Evolutionary conservation across 345 rosid genomes (phyloP).

Genomic region (Lenwebbia sp.): DNA sequence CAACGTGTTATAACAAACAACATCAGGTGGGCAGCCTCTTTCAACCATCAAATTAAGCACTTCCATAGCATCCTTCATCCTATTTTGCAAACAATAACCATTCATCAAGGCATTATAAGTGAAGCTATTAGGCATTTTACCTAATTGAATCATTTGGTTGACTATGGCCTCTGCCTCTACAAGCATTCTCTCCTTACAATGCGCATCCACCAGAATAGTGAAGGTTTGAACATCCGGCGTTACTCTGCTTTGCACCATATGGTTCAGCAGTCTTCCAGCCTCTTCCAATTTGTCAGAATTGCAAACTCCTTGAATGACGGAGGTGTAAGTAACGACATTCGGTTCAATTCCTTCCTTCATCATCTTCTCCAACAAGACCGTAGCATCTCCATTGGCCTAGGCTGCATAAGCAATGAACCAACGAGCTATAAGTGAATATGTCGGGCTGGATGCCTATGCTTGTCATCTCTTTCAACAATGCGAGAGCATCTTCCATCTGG

Average conservation of each 20-base stretch:
- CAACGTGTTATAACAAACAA: too few relatives aligned
- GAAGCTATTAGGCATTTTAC: background rate
- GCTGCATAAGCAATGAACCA: background rate
- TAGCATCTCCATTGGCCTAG: too few relatives aligned
- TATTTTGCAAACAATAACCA: background rate
- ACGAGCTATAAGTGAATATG: background rate
- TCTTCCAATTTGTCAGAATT: background rate
- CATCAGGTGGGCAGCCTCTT: too few relatives aligned
- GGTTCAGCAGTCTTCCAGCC: background rate
- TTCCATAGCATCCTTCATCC: background rate
- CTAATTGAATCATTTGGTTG: background rate
- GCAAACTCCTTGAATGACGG: background rate
- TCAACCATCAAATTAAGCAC: background rate
- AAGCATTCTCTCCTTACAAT: background rate
- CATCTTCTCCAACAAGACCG: background rate
- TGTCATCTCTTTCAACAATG: background rate
- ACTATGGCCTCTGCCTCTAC: background rate
- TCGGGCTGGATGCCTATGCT: background rate
- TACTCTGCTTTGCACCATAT: background rate
- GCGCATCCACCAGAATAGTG: background rate
- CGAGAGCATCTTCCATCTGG: background rate
- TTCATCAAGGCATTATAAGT: background rate
- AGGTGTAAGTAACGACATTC: background rate
- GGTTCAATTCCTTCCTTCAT: too few relatives aligned
- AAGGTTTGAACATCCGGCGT: background rate